These are phyloP conservation scores for Hemerocallis citrina DNA, from an alignment of 106 monocot genomes.

Conservation along the genomic window DNA sequence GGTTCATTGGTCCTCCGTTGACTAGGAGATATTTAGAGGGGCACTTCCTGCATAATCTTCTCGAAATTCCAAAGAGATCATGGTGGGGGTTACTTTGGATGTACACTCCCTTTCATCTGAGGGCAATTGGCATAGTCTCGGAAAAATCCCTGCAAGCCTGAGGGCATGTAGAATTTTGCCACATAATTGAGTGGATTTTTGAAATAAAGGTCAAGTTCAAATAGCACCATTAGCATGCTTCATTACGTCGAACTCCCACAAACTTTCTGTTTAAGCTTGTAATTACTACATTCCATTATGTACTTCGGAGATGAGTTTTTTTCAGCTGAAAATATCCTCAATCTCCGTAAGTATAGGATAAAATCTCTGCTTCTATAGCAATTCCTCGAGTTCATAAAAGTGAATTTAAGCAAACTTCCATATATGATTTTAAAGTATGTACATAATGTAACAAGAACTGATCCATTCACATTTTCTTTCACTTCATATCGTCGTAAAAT, in stretches of 20 bases:
- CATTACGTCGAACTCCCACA: not conserved
- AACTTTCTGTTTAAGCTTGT: too few species aligned
- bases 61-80: too few species aligned
- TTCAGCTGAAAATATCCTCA: not conserved
- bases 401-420: not conserved
- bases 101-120: too few species aligned
- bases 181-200: not conserved
- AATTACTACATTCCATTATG: too few species aligned
- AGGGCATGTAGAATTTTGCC: too few species aligned
- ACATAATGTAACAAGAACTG: not conserved
- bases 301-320: too few species aligned
- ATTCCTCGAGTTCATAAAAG: not conserved
- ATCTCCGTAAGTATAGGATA: not conserved
- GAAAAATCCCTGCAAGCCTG: too few species aligned
- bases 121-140: too few species aligned
- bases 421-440: not conserved
- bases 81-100: too few species aligned
- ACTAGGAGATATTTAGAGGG: too few species aligned
- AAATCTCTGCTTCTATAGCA: not conserved
- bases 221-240: not conserved
- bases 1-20: too few species aligned
- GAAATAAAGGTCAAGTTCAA: not conserved
- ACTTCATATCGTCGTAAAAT: not conserved
- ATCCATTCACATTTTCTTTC: not conserved
- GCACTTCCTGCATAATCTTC: too few species aligned